Base-by-base conservation (phyloP, 1,139 yeast species). In the Wickerhamiella infanticola region DNA sequence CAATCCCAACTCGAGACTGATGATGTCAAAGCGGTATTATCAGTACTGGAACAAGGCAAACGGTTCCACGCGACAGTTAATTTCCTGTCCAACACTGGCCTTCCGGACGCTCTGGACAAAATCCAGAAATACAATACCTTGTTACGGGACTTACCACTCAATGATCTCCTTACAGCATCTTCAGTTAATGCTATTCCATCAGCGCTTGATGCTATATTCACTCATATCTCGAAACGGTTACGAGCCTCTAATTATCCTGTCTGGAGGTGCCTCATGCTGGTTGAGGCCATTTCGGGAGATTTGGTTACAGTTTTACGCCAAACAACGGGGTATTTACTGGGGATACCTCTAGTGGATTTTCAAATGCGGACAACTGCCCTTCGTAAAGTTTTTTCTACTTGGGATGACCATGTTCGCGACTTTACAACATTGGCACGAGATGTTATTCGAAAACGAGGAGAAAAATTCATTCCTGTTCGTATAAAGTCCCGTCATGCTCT, bases 11-110 rank as follows among this genome's bases (percentile, higher is more conserved):
- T 82, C 2, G 62, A 69, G 7, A 66, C 75, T 0, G 68, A 70
- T 0, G 78, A 75, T 35, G 74, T 84, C 1, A 65, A 64, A 26
- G 59, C 73, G n/a, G 75, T 94, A 0, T 62, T 85, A 24, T 75
- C 74, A 3, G 64, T 83, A 1, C 67, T 88, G 47, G 74, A 76
- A 50, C 66, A 72, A 36, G 86, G 88, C 3, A 85, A 83, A 53
- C 69, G 96, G 53, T 82, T 80, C 56, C 94, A 83, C 56, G 79
- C 85, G 0, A 79, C 93, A 0, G 73, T 79, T 25, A 73, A 83
- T 33, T 80, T 86, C 55, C 65, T 77, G 36, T 74, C 83, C 11
- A 94, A 83, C 56, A 77, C 81, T 2, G 86, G 88, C 0, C 63
- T 88, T 33, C 66, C 70, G 39, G 80, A 77, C 29, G 75, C 83